These are phyloP conservation scores for Cercospora sojina DNA, from an alignment of 2,329 filamentous ascomycete species.

Conservation along the genomic window DNA sequence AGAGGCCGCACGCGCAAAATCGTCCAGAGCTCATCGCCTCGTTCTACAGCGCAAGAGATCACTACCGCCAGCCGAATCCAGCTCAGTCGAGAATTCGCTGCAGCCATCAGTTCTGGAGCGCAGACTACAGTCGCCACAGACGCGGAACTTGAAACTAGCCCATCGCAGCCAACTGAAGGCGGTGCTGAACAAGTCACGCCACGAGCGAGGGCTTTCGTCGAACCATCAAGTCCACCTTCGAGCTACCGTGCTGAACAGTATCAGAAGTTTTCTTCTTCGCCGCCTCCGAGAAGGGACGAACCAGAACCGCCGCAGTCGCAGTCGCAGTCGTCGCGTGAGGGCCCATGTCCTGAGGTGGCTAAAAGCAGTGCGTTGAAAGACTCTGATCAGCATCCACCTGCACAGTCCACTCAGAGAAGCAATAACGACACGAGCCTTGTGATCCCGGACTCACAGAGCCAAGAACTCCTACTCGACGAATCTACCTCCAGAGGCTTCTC, in stretches of 20 bases:
- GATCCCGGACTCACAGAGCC: constrained; percentile 31
- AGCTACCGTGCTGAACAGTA: constrained; percentile 32
- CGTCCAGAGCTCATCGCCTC: constrained; percentile 28
- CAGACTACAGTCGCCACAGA: neutral
- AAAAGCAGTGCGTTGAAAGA: constrained; percentile 1
- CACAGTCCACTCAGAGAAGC: constrained; percentile 20
- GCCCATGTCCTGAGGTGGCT: neutral
- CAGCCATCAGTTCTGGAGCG: neutral
- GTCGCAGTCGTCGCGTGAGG: neutral
- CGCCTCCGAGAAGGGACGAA: constrained; percentile 1
- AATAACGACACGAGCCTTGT: constrained; percentile 19
- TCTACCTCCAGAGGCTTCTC: constrained; percentile 21
- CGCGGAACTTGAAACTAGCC: constrained; percentile 29
- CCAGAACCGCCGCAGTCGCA: neutral
- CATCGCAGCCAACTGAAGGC: constrained; percentile 24
- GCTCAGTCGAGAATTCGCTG: neutral
- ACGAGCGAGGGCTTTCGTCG: neutral
- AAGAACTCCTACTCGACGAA: constrained; percentile 4
- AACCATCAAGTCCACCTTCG: constrained; percentile 29
- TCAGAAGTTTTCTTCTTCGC: constrained; percentile 18
- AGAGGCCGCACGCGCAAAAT: constrained; percentile 13
- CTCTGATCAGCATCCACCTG: neutral
- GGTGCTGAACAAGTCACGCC: neutral
- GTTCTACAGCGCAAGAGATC: neutral
- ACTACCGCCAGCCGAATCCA: neutral